Base-by-base conservation (phyloP, 371 early-diverging fungal species). In the Lichtheimia corymbifera region DNA sequence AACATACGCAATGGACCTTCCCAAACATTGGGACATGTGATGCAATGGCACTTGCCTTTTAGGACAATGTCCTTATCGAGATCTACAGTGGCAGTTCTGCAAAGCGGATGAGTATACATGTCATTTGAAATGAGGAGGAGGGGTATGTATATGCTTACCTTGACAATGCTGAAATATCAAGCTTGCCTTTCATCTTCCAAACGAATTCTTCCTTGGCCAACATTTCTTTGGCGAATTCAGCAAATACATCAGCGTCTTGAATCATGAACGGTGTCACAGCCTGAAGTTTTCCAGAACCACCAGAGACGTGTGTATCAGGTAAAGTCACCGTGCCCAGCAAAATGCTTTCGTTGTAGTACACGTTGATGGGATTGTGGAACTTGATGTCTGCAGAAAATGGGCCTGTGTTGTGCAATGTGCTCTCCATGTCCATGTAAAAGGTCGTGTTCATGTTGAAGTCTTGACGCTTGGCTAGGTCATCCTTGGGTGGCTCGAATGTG, bases 151-250 rank as follows among this genome's bases (percentile, higher is more conserved):
- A 47, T 45, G 25, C 17, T 59, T 70, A 78, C 79, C 82, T 77
- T 17, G 82, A 68, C 52, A 85, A 74, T 53, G 88, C 85, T 49
- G 76, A 75, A 53, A 87, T 80, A 63, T 82, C 80, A 47, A 83
- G 74, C 53, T 75, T 75, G 45, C 84, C 82, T 68, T 82, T 77
- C 55, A 87, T 65, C 0, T 67, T 79, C 88, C 88, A 87, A 20
- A 63, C 71, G 58, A 87, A 85, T 30, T 62, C 52, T 28, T 79
- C 79, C 1, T 66, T 58, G 47, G 81, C 71, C 71, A 87, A 60
- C 83, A 87, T 80, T 30, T 79, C 78, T 27, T 73, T 74, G 35
- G 84, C 65, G 61, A 85, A 87, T 35, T 58, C 61, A 52, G 80
- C 78, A 63, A 87, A 84, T 14, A 73, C 69, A 59, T 63, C 55